These are phyloP conservation scores for Bothriochloa decipiens DNA, from an alignment of 176 grass and related monocot genomes.

Conservation along the genomic window DNA sequence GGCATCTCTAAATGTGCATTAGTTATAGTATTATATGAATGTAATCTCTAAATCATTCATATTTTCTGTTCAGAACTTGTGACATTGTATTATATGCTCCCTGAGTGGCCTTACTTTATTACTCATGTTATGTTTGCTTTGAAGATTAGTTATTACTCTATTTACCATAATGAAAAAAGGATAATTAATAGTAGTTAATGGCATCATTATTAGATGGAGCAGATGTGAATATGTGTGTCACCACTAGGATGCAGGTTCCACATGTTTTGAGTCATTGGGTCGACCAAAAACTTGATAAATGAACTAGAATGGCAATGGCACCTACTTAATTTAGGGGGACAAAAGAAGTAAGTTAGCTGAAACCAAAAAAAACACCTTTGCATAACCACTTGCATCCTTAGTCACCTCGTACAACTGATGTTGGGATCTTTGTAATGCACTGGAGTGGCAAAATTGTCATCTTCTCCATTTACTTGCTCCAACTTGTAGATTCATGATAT, in stretches of 20 bases:
- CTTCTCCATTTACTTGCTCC: not conserved
- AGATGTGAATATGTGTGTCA: not conserved
- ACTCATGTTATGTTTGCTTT: conserved; percentile 9
- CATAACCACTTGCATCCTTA: not conserved
- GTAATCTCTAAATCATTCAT: not conserved
- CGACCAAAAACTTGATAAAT: not conserved
- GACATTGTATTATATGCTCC: not conserved
- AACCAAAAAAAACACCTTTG: not conserved
- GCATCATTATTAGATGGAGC: not conserved
- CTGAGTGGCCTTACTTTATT: not conserved
- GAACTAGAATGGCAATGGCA: not conserved
- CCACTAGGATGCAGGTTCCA: not conserved
- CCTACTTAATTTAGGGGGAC: no score
- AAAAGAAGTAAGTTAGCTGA: no score
- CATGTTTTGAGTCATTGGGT: not conserved
- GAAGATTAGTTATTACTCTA: not conserved
- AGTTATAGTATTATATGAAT: conserved; percentile 6
- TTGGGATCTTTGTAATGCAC: not conserved
- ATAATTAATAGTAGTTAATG: not conserved
- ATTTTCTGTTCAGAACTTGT: conserved; percentile 31
- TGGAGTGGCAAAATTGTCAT: not conserved
- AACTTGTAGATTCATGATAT: not conserved
- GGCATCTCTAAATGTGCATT: not conserved
- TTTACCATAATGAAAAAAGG: not conserved
- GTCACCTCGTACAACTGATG: not conserved